Conservation (phyloP, 2,329 filamentous ascomycete species). For the Taxawa tesnikishii region DNA sequence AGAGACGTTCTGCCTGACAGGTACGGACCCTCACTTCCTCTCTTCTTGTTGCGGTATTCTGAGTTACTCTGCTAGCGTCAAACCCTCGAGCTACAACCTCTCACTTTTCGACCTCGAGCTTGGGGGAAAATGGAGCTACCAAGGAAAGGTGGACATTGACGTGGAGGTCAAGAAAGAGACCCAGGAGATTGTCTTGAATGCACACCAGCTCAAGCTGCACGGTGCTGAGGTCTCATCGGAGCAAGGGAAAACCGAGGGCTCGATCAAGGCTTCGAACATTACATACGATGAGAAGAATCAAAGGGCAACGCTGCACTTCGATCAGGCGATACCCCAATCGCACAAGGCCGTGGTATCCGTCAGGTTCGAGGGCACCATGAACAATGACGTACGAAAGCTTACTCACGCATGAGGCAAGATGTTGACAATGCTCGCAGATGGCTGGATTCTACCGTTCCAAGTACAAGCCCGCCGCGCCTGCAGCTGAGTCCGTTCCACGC, state of each 20-base stretch:
- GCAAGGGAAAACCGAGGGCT: conserved; percentile 43
- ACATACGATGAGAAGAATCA: conserved; percentile 75
- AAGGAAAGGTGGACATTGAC: conserved; percentile 74
- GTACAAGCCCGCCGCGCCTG: conserved; percentile 68
- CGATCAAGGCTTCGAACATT: conserved; percentile 53
- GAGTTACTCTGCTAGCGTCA: conserved; percentile 40
- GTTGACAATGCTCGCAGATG: conserved; percentile 38
- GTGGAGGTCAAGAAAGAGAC: conserved; percentile 59
- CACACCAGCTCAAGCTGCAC: conserved; percentile 69
- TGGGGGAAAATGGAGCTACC: conserved; percentile 63
- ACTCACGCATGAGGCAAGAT: neutral
- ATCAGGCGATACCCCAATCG: conserved; percentile 55
- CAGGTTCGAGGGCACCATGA: conserved; percentile 69
- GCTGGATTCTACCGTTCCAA: conserved; percentile 87
- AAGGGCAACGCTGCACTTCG: conserved; percentile 67
- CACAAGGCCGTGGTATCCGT: conserved; percentile 56
- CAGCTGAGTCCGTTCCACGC: conserved; percentile 65
- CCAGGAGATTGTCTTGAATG: conserved; percentile 71
- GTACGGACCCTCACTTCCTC: conserved; percentile 17
- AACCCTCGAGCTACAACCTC: conserved; percentile 75
- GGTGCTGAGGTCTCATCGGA: conserved; percentile 50
- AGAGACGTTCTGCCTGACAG: conserved; percentile 32
- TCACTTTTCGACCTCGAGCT: conserved; percentile 69
- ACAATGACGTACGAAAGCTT: conserved; percentile 52
- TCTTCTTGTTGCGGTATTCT: neutral